Conservation (phyloP, 2,329 filamentous ascomycete genomes). For the Cercospora citrullina region DNA sequence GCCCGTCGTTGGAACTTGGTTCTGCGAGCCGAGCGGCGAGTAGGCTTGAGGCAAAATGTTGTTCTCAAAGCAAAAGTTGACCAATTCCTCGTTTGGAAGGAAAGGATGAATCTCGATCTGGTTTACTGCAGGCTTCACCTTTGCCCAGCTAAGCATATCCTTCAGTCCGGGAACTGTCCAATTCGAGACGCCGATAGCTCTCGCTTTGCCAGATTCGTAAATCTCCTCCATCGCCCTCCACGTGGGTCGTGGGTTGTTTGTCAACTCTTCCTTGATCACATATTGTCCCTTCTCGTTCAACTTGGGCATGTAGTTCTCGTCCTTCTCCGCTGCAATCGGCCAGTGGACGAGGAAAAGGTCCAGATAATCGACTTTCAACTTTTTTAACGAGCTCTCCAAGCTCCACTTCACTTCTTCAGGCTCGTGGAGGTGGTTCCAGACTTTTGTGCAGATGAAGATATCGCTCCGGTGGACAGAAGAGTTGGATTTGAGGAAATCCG, state of each 20-base stretch:
- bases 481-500: conserved; percentile 56
- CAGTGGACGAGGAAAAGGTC: conserved; percentile 44
- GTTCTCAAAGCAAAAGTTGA: conserved; percentile 59
- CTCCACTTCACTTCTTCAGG: conserved; percentile 41
- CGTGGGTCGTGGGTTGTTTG: conserved; percentile 65
- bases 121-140: conserved; percentile 47
- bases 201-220: conserved; percentile 55
- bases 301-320: conserved; percentile 50
- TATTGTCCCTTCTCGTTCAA: conserved; percentile 58
- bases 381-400: conserved; percentile 38
- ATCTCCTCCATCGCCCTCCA: conserved; percentile 63
- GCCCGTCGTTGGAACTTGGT: conserved; percentile 67
- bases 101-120: conserved; percentile 56
- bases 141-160: conserved; percentile 46
- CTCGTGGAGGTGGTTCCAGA: conserved; percentile 55
- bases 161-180: conserved; percentile 49
- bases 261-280: conserved; percentile 64
- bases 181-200: conserved; percentile 56
- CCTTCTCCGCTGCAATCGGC: conserved; percentile 54
- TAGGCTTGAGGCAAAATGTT: conserved; percentile 58
- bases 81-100: conserved; percentile 62
- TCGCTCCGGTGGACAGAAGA: conserved; percentile 51
- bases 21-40: conserved; percentile 64
- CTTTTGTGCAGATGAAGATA: conserved; percentile 55
- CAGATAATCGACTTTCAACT: conserved; percentile 39